phyloP scores from a whole-genome alignment of 2,329 filamentous ascomycete species.

The Neopestalotiopsis sp. region DNA sequence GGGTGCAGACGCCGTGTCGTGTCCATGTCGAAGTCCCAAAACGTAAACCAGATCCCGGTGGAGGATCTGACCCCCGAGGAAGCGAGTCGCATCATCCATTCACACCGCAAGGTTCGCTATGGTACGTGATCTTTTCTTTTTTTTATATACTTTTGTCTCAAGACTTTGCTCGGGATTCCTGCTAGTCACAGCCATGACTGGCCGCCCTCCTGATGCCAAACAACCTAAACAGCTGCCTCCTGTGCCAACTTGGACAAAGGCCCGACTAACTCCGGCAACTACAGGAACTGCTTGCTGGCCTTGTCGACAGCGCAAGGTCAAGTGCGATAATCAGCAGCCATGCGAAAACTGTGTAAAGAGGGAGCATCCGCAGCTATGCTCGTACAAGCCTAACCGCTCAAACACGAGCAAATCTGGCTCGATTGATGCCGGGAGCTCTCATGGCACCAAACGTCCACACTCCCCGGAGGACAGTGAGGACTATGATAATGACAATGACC shows the following conservation, averaged over 20 bases:
- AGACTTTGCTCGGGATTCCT: neutral
- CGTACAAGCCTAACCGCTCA: slow-evolving; percentile 67
- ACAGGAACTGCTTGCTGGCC: slow-evolving; percentile 70
- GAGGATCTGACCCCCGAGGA: slow-evolving; percentile 69
- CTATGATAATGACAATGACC: slow-evolving; percentile 43
- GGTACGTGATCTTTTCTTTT: slow-evolving; percentile 49
- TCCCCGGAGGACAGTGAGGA: slow-evolving; percentile 46
- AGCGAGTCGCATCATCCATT: slow-evolving; percentile 72
- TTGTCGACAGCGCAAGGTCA: slow-evolving; percentile 71
- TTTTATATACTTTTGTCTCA: neutral
- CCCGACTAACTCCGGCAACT: neutral
- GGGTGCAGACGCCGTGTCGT: neutral
- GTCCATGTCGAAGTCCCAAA: slow-evolving; percentile 36
- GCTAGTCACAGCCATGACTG: neutral
- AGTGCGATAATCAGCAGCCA: slow-evolving; percentile 72
- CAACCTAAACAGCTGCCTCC: slow-evolving; percentile 18
- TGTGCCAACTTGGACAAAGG: neutral
- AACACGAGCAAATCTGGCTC: slow-evolving; percentile 41
- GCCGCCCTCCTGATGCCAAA: neutral
- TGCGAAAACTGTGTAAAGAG: slow-evolving; percentile 73
- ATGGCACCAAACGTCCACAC: slow-evolving; percentile 48
- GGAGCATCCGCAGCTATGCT: slow-evolving; percentile 68
- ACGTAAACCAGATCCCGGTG: slow-evolving; percentile 47
- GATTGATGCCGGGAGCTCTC: slow-evolving; percentile 32
- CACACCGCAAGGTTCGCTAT: slow-evolving; percentile 72